Evolutionary conservation across 2,329 filamentous ascomycete species (phyloP).

Genomic region (Onygenales sp.): DNA sequence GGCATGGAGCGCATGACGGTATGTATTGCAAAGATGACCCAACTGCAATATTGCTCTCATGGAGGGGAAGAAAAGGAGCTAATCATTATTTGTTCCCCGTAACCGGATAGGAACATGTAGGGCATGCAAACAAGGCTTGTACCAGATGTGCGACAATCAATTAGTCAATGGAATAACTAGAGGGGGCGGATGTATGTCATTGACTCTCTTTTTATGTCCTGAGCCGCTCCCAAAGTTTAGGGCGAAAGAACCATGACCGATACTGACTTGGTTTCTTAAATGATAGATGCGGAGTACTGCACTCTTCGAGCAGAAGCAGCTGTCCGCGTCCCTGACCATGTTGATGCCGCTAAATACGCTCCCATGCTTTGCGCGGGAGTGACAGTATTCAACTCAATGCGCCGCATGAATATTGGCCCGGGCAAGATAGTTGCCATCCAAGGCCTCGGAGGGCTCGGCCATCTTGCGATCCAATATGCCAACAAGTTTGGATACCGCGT

Average conservation of each 20-base stretch:
- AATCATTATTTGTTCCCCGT: not conserved
- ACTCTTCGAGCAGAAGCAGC: slow-evolving; percentile 28
- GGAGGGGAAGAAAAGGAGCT: not conserved
- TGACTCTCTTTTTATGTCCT: not conserved
- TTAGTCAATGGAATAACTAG: slow-evolving; percentile 55
- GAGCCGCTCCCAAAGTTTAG: not conserved
- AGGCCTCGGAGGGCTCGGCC: slow-evolving; percentile 44
- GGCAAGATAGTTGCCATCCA: slow-evolving; percentile 43
- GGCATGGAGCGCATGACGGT: slow-evolving; percentile 52
- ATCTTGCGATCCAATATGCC: slow-evolving; percentile 44
- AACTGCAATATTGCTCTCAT: not conserved
- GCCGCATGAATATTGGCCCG: slow-evolving; percentile 36
- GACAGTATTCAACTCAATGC: slow-evolving; percentile 42
- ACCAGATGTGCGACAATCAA: slow-evolving; percentile 58
- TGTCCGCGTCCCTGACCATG: slow-evolving; percentile 37
- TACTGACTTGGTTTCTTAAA: not conserved
- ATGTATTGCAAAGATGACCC: not conserved
- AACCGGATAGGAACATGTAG: slow-evolving; percentile 46
- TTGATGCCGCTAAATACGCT: slow-evolving; percentile 36
- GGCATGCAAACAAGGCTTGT: slow-evolving; percentile 52
- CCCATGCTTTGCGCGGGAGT: slow-evolving; percentile 44
- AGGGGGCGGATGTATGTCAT: slow-evolving; percentile 54
- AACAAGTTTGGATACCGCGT: slow-evolving; percentile 44
- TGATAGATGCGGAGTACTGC: slow-evolving; percentile 29
- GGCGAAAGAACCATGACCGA: not conserved